Evolutionary conservation across 768 basidiomycete genomes (phyloP).

Genomic region (Mycena crocata): DNA sequence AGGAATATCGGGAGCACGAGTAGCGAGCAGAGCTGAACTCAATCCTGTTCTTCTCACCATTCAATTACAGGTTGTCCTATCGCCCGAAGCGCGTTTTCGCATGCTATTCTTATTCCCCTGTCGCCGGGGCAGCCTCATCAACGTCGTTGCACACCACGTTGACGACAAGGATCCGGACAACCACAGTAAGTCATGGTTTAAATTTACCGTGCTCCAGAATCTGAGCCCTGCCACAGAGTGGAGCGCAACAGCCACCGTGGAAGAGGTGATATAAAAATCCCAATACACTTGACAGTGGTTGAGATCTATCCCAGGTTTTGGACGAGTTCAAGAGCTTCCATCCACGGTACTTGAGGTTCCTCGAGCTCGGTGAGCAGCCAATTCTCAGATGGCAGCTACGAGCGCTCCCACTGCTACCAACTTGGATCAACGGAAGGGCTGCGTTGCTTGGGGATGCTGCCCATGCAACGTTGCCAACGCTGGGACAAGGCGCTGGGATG

Average conservation of each 20-base stretch:
- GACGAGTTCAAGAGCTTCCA: conserved; percentile 24
- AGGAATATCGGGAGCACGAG: conserved; percentile 8
- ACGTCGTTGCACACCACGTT: conserved; percentile 27
- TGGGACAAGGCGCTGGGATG: conserved; percentile 42
- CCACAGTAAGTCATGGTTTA: neutral
- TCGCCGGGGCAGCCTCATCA: conserved; percentile 10
- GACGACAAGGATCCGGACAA: conserved; percentile 24
- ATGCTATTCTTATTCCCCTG: conserved; percentile 22
- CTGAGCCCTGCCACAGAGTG: neutral
- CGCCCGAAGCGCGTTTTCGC: conserved; percentile 17
- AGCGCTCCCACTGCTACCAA: conserved; percentile 19
- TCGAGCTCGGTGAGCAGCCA: conserved; percentile 20
- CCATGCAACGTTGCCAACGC: conserved; percentile 40
- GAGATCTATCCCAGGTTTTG: conserved; percentile 4
- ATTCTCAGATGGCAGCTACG: conserved; percentile 26
- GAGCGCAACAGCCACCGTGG: conserved; percentile 10
- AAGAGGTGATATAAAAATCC: conserved; percentile 4
- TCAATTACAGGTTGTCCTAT: neutral
- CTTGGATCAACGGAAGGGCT: conserved; percentile 24
- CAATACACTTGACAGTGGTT: neutral
- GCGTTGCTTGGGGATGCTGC: conserved; percentile 27
- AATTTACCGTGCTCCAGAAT: neutral
- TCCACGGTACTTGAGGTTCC: conserved; percentile 25
- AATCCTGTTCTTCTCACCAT: neutral
- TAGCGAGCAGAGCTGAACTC: neutral